phyloP scores from a whole-genome alignment of 78 protist genomes.

The Guillardia theta region DNA sequence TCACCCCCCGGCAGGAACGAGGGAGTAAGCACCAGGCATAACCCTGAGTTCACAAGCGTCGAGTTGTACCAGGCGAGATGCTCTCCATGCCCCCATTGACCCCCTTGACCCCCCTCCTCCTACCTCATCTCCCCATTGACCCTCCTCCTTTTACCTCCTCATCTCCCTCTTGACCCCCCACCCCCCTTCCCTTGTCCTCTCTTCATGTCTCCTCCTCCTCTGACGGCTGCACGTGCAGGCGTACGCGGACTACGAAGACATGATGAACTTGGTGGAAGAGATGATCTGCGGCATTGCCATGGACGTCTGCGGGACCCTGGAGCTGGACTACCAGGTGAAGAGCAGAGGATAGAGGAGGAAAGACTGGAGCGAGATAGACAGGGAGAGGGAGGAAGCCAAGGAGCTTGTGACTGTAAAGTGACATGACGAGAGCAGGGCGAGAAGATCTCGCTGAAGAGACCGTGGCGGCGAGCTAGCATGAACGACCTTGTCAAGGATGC shows the following conservation, averaged over 20 bases:
- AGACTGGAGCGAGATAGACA: no score
- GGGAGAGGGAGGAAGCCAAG: background rate
- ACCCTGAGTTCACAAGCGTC: conserved; percentile 75
- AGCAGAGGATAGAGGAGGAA: no score
- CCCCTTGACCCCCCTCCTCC: background rate
- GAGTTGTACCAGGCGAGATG: conserved; percentile 58
- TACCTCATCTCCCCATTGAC: background rate
- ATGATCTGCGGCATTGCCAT: conserved; percentile 13
- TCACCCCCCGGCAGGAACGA: background rate
- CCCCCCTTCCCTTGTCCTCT: background rate
- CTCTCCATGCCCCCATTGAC: background rate
- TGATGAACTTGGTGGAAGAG: conserved; percentile 68
- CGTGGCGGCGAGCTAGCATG: conserved; percentile 60
- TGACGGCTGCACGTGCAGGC: conserved; percentile 20
- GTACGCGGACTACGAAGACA: conserved; percentile 67
- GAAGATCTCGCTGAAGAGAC: conserved; percentile 39
- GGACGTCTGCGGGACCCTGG: background rate
- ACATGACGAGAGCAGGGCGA: background rate
- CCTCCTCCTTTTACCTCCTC: background rate
- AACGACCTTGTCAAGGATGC: conserved; percentile 19
- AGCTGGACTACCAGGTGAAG: background rate
- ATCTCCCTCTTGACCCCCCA: background rate
- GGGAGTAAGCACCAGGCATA: conserved; percentile 60
- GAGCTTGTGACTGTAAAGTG: no score
- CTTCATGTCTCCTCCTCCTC: background rate